These are phyloP conservation scores for Verruconis gallopava DNA, from an alignment of 2,329 filamentous ascomycete species.

Conservation along the genomic window DNA sequence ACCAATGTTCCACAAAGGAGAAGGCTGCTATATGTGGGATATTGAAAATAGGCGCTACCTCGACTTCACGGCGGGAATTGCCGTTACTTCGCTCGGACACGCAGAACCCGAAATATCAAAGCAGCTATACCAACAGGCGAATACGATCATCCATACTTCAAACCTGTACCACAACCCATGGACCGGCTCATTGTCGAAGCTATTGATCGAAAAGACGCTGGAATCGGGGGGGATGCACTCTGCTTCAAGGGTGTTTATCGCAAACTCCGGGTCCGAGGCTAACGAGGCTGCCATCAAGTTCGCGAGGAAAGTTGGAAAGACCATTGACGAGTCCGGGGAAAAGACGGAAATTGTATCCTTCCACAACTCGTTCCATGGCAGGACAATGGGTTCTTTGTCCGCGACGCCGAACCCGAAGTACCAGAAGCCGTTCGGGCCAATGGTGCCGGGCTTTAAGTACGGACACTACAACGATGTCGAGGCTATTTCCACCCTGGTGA, in stretches of 20 bases:
- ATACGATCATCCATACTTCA: constrained; percentile 77
- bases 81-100: constrained; percentile 86
- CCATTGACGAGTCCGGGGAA: constrained; percentile 52
- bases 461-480: constrained; percentile 74
- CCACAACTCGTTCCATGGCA: constrained; percentile 83
- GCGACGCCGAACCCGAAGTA: constrained; percentile 98
- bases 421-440: constrained; percentile 85
- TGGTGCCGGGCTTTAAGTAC: constrained; percentile 86
- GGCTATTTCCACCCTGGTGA: constrained; percentile 60
- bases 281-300: constrained; percentile 99
- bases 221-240: constrained; percentile 72
- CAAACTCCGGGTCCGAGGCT: constrained; percentile 92
- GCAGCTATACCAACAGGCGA: constrained; percentile 59
- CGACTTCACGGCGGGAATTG: constrained; percentile 92
- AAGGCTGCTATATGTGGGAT: constrained; percentile 83
- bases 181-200: constrained; percentile 78
- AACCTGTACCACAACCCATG: constrained; percentile 97
- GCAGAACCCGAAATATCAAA: constrained; percentile 66
- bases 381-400: constrained; percentile 90
- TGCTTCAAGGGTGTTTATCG: constrained; percentile 73
- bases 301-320: constrained; percentile 77
- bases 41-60: constrained; percentile 79
- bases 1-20: constrained; percentile 77
- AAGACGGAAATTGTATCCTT: constrained; percentile 88
- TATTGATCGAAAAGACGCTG: constrained; percentile 69